phyloP scores from a whole-genome alignment of 495 filamentous ascomycete genomes.

The Penicillium pulvis region DNA sequence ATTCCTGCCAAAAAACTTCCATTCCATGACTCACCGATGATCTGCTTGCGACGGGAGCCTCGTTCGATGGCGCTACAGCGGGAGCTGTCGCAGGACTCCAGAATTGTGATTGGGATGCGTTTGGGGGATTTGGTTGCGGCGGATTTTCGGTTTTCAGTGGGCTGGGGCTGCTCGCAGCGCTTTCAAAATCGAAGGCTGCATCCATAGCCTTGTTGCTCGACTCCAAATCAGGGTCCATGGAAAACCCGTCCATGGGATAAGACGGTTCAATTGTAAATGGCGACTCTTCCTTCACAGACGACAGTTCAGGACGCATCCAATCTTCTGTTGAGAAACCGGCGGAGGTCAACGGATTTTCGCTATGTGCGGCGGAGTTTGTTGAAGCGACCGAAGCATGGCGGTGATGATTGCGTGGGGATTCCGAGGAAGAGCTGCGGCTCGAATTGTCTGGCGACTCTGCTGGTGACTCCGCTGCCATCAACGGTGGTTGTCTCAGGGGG shows the following conservation, averaged over 20 bases:
- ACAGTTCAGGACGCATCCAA: slow-evolving; percentile 45
- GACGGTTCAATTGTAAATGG: slow-evolving; percentile 44
- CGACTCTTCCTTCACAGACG: slow-evolving; percentile 42
- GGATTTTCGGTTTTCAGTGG: slow-evolving; percentile 42
- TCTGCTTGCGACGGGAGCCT: slow-evolving; percentile 17
- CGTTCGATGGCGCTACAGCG: slow-evolving; percentile 13
- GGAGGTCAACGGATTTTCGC: slow-evolving; percentile 41
- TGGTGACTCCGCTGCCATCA: slow-evolving; percentile 42
- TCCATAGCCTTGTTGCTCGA: slow-evolving; percentile 65
- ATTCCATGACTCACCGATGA: slow-evolving; percentile 34
- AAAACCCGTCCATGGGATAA: slow-evolving; percentile 35
- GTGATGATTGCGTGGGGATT: slow-evolving; percentile 45
- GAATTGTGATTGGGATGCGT: slow-evolving; percentile 29
- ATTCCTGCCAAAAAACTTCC: background rate
- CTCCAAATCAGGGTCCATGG: slow-evolving; percentile 48
- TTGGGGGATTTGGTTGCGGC: slow-evolving; percentile 27
- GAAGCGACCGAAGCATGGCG: slow-evolving; percentile 45
- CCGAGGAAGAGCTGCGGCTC: slow-evolving; percentile 46
- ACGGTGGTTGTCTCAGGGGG: slow-evolving; percentile 37
- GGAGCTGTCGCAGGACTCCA: slow-evolving; percentile 29
- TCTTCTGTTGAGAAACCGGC: slow-evolving; percentile 39
- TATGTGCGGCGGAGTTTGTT: slow-evolving; percentile 42
- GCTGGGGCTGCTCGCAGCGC: slow-evolving; percentile 66
- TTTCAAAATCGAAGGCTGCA: slow-evolving; percentile 69
- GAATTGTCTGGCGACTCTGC: slow-evolving; percentile 48